Percentiles rank a stretch among this genome's conserved stretches.
phyloP scores from a whole-genome alignment of 208 protist genomes.

The Leishmania major region DNA sequence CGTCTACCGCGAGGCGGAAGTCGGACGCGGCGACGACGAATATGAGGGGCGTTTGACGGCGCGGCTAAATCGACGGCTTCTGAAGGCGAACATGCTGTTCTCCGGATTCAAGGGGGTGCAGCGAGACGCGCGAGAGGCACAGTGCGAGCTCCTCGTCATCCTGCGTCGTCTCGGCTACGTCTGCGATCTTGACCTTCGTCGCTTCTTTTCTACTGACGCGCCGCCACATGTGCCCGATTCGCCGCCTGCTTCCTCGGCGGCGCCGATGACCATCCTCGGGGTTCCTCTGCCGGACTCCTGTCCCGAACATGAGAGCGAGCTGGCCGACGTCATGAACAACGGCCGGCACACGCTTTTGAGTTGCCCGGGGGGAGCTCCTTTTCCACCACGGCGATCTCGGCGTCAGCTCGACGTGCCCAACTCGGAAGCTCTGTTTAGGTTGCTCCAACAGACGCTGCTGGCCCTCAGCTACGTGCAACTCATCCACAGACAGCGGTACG shows the following conservation, averaged over 20 bases:
- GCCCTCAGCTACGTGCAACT: conserved; percentile 71
- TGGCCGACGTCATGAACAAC: conserved; percentile 27
- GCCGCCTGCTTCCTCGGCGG: neutral
- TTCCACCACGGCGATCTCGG: neutral
- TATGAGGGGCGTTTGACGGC: conserved; percentile 15
- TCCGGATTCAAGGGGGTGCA: conserved; percentile 49
- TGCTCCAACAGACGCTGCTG: conserved; percentile 43
- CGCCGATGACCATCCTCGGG: conserved; percentile 10
- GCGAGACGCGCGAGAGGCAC: conserved; percentile 41
- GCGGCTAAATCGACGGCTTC: conserved; percentile 25
- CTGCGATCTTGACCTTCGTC: conserved; percentile 55
- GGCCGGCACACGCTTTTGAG: conserved; percentile 20
- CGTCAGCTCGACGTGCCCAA: conserved; percentile 11
- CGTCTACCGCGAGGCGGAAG: conserved; percentile 31
- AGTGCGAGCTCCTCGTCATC: conserved; percentile 68
- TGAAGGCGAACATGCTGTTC: conserved; percentile 51
- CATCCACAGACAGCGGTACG: conserved; percentile 47
- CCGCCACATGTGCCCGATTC: neutral
- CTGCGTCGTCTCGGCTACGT: conserved; percentile 73
- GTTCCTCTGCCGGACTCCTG: conserved; percentile 34
- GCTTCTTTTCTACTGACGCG: neutral
- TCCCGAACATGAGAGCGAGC: conserved; percentile 43
- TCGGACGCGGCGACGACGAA: conserved; percentile 4
- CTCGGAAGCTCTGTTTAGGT: conserved; percentile 29
- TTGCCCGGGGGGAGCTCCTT: neutral